phyloP scores from a whole-genome alignment of 2,329 filamentous ascomycete genomes.

The Fulvia fulva region DNA sequence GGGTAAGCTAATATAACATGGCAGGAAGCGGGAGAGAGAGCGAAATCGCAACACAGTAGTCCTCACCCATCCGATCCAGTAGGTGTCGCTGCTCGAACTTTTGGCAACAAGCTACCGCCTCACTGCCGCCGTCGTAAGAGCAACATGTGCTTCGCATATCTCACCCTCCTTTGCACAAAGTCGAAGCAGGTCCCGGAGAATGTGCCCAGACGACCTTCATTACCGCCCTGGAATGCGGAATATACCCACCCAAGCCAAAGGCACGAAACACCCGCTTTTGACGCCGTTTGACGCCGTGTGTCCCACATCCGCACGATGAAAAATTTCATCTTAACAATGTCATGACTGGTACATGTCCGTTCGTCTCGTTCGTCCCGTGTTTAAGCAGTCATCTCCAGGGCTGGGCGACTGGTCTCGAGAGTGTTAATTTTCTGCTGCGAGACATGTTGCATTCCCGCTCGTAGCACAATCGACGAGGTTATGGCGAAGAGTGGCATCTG shows the following conservation, averaged over 20 bases:
- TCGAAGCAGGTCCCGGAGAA: neutral
- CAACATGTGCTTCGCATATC: neutral
- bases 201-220: neutral
- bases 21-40: neutral
- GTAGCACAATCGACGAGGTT: neutral
- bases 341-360: slow-evolving; percentile 4
- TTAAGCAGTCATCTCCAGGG: neutral
- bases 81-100: neutral
- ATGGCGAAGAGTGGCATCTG: neutral
- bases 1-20: neutral
- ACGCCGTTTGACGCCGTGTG: neutral
- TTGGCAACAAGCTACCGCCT: neutral
- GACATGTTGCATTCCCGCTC: neutral
- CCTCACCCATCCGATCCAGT: neutral
- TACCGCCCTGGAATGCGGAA: slow-evolving; percentile 1
- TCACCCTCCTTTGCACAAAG: neutral
- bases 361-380: neutral
- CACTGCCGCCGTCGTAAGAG: neutral
- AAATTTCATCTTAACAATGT: neutral
- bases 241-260: neutral
- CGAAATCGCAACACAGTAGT: neutral
- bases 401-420: neutral
- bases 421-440: neutral
- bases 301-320: neutral
- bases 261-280: neutral